These are phyloP conservation scores for Hirschfeldia incana DNA, from an alignment of 345 rosid genomes.

Conservation along the genomic window DNA sequence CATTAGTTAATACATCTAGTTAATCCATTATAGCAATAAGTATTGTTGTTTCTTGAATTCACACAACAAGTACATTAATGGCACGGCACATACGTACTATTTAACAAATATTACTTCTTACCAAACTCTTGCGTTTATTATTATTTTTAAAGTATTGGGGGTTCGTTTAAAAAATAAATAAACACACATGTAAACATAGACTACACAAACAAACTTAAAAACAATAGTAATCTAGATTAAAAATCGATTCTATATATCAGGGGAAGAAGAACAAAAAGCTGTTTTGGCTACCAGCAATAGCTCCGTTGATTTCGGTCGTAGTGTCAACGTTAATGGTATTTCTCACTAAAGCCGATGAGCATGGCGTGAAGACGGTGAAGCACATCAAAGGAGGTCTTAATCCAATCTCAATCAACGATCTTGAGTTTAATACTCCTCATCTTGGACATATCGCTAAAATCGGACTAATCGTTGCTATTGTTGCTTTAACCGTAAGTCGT, in stretches of 20 bases:
- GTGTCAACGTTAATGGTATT: constrained; percentile 70
- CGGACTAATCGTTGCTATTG: constrained; percentile 59
- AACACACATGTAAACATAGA: not conserved
- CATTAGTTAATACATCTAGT: too few relatives aligned
- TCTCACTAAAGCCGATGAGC: constrained; percentile 78
- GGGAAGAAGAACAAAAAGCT: constrained; percentile 69
- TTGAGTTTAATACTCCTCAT: constrained; percentile 57
- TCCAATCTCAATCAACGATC: constrained; percentile 64
- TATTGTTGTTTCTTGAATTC: not conserved
- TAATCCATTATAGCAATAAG: not conserved
- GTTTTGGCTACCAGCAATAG: constrained; percentile 87
- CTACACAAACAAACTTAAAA: not conserved
- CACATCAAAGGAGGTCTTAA: constrained; percentile 82
- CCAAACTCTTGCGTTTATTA: not conserved
- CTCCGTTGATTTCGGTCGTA: constrained; percentile 73
- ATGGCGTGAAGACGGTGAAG: constrained; percentile 73
- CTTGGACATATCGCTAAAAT: constrained; percentile 68
- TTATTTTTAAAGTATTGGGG: not conserved
- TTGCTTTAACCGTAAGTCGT: constrained; percentile 70
- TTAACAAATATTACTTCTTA: not conserved
- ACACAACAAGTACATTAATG: not conserved
- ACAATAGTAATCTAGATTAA: not conserved
- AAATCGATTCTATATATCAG: constrained; percentile 36
- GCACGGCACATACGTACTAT: too few relatives aligned
- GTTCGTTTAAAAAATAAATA: not conserved